Evolutionary conservation across 169 alveolate genomes (phyloP), one percentile per base, ranked within the genome.

Genomic region (Babesia divergens): DNA sequence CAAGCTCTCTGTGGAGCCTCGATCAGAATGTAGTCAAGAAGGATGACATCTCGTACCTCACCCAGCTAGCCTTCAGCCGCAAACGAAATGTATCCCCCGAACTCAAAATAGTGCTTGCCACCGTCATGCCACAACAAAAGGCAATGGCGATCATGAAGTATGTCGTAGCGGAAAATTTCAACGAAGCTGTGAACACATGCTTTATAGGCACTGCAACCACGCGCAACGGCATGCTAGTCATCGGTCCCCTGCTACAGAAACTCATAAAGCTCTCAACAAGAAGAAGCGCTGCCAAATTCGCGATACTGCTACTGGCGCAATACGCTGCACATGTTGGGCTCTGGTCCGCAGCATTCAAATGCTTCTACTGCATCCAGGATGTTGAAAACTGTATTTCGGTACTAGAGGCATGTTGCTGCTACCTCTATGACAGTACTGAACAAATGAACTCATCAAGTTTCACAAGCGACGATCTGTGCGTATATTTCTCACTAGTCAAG

Each of bases 321-420:
- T 77, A 77, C 47, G 66, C 82, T 1, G 86, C 82, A 18, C 62
- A 77, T 43, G 86, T 77, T 7, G 86, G 86, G 9, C 82, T 77
- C 14, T 53, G 62, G 74, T 42, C 74, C 0, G 40, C 82, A 24
- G 67, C 86, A 5, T 77, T 77, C 82, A 77, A 77, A 46, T 77
- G 86, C 31, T 77, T 77, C 59, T 77, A 77, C 54, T 77, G 86
- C 31, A 77, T 68, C 2, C 86, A 68, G 38, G 86, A 77, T 29
- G 55, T 69, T 22, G 86, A 77, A 6, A 77, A 66, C 60, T 66
- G 82, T 18, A 75, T 74, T 31, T 72, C 86, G 22, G 83, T 77
- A 3, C 56, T 77, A 43, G 86, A 77, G 32, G 75, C 86, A 7
- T 77, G 86, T 44, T 77, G 86, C 18, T 77, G 86, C 67, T 66